Evolutionary conservation across 441 rosid species (phyloP).

Genomic region (Brassica hybrid): DNA sequence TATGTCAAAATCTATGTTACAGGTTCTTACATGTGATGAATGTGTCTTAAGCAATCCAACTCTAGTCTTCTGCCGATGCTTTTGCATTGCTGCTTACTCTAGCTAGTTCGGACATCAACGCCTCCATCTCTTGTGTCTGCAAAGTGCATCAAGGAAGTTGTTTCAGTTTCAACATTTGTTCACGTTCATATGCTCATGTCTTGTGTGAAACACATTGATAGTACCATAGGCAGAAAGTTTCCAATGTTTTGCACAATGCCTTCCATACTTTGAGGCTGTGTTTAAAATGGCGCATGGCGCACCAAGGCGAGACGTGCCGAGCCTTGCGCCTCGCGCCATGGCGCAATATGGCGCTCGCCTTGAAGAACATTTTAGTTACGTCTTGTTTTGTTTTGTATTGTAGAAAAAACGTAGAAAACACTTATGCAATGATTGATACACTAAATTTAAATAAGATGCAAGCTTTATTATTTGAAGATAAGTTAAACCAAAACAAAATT

Average conservation of each 20-base stretch:
- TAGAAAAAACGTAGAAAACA: background rate
- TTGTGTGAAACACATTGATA: background rate
- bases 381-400: background rate
- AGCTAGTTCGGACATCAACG: slow-evolving; percentile 66
- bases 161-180: slow-evolving; percentile 1
- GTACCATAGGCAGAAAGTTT: slow-evolving; percentile 66
- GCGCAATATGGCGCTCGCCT: background rate
- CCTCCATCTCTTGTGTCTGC: slow-evolving; percentile 74
- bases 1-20: no score
- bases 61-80: no score
- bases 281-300: background rate
- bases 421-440: background rate
- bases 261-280: slow-evolving; percentile 61
- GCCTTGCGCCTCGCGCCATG: background rate
- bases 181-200: slow-evolving; percentile 1
- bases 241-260: slow-evolving; percentile 48
- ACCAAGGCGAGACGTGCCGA: background rate
- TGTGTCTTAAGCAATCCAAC: no score
- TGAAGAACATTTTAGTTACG: background rate
- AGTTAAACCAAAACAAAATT: no score
- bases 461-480: no score
- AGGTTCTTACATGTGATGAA: no score
- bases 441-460: no score
- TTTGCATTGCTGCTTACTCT: no score
- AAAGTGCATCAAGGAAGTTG: background rate